These are phyloP conservation scores for Neoascochyta sp. DNA, from an alignment of 2,329 filamentous ascomycete genomes.

Conservation along the genomic window DNA sequence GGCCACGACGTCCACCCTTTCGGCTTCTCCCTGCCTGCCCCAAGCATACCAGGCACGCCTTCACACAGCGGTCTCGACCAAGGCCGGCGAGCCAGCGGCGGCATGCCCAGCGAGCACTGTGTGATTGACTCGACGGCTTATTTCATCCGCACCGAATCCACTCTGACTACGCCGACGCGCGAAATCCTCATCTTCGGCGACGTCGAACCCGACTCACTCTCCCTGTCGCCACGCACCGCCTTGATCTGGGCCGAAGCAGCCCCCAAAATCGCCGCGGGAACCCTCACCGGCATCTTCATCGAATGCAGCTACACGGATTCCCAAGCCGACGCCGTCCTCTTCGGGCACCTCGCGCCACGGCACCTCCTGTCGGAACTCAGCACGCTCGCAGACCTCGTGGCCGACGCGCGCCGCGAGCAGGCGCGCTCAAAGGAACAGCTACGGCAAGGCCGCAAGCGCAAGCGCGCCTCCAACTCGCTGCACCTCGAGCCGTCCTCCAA, in stretches of 20 bases:
- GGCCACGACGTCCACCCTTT: constrained; percentile 29
- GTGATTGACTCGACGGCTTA: constrained; percentile 89
- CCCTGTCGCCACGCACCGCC: constrained; percentile 74
- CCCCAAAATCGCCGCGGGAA: constrained; percentile 70
- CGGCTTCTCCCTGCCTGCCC: constrained; percentile 32
- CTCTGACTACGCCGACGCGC: constrained; percentile 28
- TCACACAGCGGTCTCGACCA: constrained; percentile 18
- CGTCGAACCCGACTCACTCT: constrained; percentile 86
- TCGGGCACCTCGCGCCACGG: constrained; percentile 81
- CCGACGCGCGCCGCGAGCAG: constrained; percentile 43
- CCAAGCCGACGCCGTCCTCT: constrained; percentile 72
- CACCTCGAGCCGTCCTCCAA: constrained; percentile 11
- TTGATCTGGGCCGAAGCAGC: constrained; percentile 85
- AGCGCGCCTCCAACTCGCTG: constrained; percentile 50
- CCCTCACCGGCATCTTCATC: constrained; percentile 80
- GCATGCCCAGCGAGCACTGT: constrained; percentile 47
- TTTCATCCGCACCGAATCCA: constrained; percentile 73
- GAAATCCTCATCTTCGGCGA: constrained; percentile 95
- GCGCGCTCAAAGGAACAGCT: constrained; percentile 30
- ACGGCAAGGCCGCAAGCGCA: constrained; percentile 58
- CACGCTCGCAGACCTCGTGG: constrained; percentile 67
- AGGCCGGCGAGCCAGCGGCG: constrained; percentile 14
- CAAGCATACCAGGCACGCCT: constrained; percentile 37
- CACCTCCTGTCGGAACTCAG: constrained; percentile 78
- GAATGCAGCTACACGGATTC: constrained; percentile 91